Base-by-base conservation (phyloP, 306 rosid genomes). In the Calophaca sinica region DNA sequence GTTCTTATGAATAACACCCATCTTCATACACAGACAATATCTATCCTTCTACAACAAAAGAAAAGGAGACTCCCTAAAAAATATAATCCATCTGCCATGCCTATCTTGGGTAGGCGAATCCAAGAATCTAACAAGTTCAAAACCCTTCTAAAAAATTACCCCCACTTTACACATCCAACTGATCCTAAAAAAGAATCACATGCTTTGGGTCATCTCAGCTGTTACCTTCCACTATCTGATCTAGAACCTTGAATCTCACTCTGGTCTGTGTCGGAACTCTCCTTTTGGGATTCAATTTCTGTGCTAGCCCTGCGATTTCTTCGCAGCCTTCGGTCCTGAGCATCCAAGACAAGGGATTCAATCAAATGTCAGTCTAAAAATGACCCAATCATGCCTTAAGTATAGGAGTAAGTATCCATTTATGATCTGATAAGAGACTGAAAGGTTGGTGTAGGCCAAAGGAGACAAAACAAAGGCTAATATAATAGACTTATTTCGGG, bases 221-320 rank as follows among this genome's bases (percentile, higher is more conserved):
- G 85, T 79, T 85, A 81, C 65, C 74, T 80, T 82, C 82, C 77
- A 72, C 83, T 80, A 12, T 80, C 87, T 50, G 94, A 87, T 82
- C 84, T 62, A 42, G 80, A 84, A 70, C 69, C 85, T 1, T 84
- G 89, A 62, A 86, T 73, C 31, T 88, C 96, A 68, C 92, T 90
- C 70, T 48, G 63, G 15, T 91, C 94, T 2, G 96, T 87, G 51
- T 89, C 92, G 20, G 94, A 88, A 65, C 9, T 45, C 39, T 85
- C 93, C 80, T 74, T 88, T 54, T 85, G 96, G 29, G 93, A 85
- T 75, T 90, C 93, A 39, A 79, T 87, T 81, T 90, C 96, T 79
- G 73, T 72, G 79, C 84, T 87, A 60, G 41, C 81, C 3, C 73
- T 91, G 54, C 62, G 87, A 60, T 76, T 83, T 86, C 90, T 84